phyloP scores from a whole-genome alignment of 2,329 filamentous ascomycete genomes.

The Grosmannia penicillata region DNA sequence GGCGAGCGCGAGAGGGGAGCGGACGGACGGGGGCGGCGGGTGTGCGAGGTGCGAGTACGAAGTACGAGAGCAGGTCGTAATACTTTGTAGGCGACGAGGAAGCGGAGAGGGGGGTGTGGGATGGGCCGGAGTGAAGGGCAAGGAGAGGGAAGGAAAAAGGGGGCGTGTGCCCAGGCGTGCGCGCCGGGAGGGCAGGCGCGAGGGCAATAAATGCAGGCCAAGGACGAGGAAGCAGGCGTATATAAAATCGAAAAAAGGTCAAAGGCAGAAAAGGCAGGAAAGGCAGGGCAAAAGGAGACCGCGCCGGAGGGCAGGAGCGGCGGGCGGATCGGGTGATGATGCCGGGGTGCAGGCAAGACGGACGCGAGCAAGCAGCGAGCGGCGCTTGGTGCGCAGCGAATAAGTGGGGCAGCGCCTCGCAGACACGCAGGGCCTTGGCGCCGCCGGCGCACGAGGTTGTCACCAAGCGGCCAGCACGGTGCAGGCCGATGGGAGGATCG shows the following conservation, averaged over 20 bases:
- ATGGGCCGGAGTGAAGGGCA: neutral
- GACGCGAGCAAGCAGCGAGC: constrained; percentile 3
- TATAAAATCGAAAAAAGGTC: neutral
- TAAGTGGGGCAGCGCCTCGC: no score
- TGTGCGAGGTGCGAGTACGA: neutral
- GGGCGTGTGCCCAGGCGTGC: constrained; percentile 1
- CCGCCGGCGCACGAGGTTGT: no score
- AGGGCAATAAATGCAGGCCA: neutral
- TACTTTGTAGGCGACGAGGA: no score
- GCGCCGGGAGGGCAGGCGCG: constrained; percentile 1
- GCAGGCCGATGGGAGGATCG: no score
- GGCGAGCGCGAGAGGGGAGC: constrained; percentile 2
- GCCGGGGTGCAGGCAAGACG: constrained; percentile 11
- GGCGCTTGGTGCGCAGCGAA: no score
- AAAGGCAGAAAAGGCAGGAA: neutral
- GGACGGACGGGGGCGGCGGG: constrained; percentile 9
- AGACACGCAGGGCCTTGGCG: no score
- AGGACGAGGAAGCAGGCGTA: neutral
- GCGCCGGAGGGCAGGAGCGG: constrained; percentile 6
- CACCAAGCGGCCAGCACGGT: no score
- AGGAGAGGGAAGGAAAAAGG: constrained; percentile 2
- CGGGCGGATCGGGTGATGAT: constrained; percentile 15
- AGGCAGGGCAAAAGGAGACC: neutral
- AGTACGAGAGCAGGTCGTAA: constrained; percentile 1
- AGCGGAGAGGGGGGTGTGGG: neutral